phyloP scores from a whole-genome alignment of 139 green algal species.

The Astrephomene gubernaculifera region DNA sequence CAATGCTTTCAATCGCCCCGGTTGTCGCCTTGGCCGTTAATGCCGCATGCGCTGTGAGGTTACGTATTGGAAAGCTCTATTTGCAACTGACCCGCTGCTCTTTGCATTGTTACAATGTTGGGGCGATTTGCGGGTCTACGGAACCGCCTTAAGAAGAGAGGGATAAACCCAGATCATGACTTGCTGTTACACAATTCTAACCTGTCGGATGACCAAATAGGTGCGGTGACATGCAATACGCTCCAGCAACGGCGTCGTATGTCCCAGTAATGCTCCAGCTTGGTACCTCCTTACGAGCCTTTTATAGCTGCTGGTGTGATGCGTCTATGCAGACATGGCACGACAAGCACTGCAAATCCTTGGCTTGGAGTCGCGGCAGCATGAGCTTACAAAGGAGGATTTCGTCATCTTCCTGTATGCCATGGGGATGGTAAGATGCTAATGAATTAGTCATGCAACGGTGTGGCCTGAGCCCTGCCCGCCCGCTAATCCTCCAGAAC shows the following conservation, averaged over 20 bases:
- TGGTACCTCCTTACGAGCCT: too few relatives aligned
- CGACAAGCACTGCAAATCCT: constrained; percentile 54
- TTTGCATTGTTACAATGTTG: too few relatives aligned
- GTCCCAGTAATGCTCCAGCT: too few relatives aligned
- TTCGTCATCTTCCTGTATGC: constrained; percentile 63
- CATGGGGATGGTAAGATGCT: constrained; percentile 61
- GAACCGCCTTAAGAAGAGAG: background rate
- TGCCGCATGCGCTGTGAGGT: too few relatives aligned
- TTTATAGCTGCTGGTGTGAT: too few relatives aligned
- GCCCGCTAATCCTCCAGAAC: constrained; percentile 43
- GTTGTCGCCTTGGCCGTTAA: too few relatives aligned
- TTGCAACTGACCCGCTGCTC: too few relatives aligned
- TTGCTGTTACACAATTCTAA: constrained; percentile 45
- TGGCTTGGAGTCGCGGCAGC: constrained; percentile 22
- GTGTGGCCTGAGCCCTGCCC: too few relatives aligned
- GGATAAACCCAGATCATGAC: background rate
- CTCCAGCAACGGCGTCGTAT: too few relatives aligned
- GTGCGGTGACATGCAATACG: constrained; percentile 16
- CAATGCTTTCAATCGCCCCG: too few relatives aligned
- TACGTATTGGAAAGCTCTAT: too few relatives aligned
- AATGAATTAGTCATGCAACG: too few relatives aligned
- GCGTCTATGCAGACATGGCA: constrained; percentile 51
- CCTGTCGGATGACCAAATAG: constrained; percentile 35
- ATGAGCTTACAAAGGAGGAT: constrained; percentile 51
- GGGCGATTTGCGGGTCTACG: constrained; percentile 11